These are phyloP conservation scores for Claviceps monticola DNA, from an alignment of 2,329 filamentous ascomycete species.

Conservation along the genomic window DNA sequence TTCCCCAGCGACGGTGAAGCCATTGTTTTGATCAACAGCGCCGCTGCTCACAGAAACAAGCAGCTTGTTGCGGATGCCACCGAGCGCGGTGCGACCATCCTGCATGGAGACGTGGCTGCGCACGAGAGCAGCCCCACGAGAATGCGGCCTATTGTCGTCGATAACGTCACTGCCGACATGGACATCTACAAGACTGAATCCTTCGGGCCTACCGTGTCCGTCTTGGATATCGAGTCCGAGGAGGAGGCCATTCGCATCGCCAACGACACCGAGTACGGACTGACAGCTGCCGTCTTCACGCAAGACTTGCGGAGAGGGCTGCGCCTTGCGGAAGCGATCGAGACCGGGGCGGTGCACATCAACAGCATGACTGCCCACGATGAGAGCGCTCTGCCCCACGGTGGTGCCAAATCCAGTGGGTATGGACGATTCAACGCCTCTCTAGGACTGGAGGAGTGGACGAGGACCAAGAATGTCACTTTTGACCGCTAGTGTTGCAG, in stretches of 20 bases:
- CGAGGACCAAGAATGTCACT: slow-evolving; percentile 50
- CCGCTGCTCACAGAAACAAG: slow-evolving; percentile 52
- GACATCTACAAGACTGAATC: slow-evolving; percentile 62
- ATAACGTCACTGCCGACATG: slow-evolving; percentile 49
- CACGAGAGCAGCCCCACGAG: slow-evolving; percentile 20
- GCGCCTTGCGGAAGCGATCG: slow-evolving; percentile 46
- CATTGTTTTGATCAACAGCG: slow-evolving; percentile 55
- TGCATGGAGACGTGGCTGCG: slow-evolving; percentile 24
- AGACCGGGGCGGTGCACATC: slow-evolving; percentile 55
- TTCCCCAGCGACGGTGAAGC: slow-evolving; percentile 45
- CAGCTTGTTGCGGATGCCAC: slow-evolving; percentile 53
- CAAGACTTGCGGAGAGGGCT: slow-evolving; percentile 46
- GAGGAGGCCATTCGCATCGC: slow-evolving; percentile 61
- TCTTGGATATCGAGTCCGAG: slow-evolving; percentile 52
- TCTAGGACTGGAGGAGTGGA: slow-evolving; percentile 45
- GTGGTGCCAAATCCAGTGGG: slow-evolving; percentile 52
- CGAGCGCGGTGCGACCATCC: slow-evolving; percentile 46
- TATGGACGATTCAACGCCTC: slow-evolving; percentile 46
- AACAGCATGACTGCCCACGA: slow-evolving; percentile 55
- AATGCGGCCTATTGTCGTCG: slow-evolving; percentile 54
- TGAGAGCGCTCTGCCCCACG: slow-evolving; percentile 48
- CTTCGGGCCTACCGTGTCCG: slow-evolving; percentile 63
- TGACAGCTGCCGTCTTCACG: slow-evolving; percentile 60
- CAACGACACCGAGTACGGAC: slow-evolving; percentile 72
- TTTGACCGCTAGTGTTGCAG: slow-evolving; percentile 25